Evolutionary conservation across 257 asterid species (phyloP), one percentile per base, ranked within the genome.

Genomic region (Gardenia jasminoides): DNA sequence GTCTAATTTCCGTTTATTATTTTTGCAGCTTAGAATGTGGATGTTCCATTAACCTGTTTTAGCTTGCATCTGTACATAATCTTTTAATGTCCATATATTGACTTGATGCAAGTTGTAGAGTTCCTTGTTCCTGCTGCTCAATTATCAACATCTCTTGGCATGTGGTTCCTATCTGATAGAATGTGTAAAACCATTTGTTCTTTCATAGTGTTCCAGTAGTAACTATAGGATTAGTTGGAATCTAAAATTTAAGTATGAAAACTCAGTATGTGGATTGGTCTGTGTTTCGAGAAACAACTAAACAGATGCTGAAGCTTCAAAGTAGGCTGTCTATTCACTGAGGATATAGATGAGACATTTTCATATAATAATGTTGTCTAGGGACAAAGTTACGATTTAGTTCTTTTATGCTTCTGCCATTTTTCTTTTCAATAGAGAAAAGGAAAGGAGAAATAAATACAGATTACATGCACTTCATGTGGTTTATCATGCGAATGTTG

Each of bases 71-170:
- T 62, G 30, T 41, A 67, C 28, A 24, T 26, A 26, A 17, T 12
- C 44, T 15, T 56, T 75, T 39, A 59, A 59, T 4, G 54, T 75
- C 9, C 24, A 36, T 44, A 39, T 36, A 22, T 47, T 74, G 52
- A 41, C 61, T 15, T 61, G 77, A 22, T 11, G 31, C 66, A 26
- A 24, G 4, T 31, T 11, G 72, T 46, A 59, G 39, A 75, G 41
- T 39, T 17, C 33, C 50, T 43, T 30, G 46, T 79, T 61, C 59
- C 52, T 61, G 54, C 67, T 70, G 52, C 72, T 22, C 61, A 78
- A 78, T 39, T 65, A 22, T 79, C 52, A 66, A 28, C 5, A n/a
- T 26, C 8, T 24, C 41, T 7, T 12, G 44, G 71, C 47, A 19
- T 59, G 72, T 72, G 36, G 39, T 52, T 64, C 47, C 39, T 1